Evolutionary conservation across 768 basidiomycete genomes (phyloP), one percentile per base, ranked within the genome.

Genomic region (Psilocybe cubensis): DNA sequence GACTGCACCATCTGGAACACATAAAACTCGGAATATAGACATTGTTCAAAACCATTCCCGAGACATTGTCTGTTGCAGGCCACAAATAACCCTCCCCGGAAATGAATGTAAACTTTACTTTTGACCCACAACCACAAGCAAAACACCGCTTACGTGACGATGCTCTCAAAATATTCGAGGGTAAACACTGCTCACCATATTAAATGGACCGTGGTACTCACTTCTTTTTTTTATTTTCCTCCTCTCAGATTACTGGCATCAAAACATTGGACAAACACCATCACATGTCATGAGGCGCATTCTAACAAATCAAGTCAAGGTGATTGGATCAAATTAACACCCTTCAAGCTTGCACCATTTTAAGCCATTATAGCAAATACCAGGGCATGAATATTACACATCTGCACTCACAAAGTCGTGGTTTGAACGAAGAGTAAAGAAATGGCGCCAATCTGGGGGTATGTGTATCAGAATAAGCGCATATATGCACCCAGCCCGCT

Each of bases 361-460:
- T 1, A 27, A 58, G 31, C 35, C 23, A 9, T n/a, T 17, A 23
- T 23, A 62, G 60, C 56, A 55, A 42, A 57, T 62, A 24, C 63
- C 60, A 48, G 67, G 62, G 12, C 60, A 59, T 63, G 63, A 60
- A 18, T 53, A 18, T 23, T 67, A 57, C 43, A 54, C 40, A 53
- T 7, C 50, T 2, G 4, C 9, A 1, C 48, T 56, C 31, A 57
- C 61, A 14, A 33, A 5, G 2, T 40, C 25, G 2, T 70, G 63
- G 63, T 70, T 70, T 58, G 57, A 41, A 28, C 54, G 64, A 28
- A 62, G 64, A 9, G 21, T 33, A 4, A 29, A 42, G 5, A 58
- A 58, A 52, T 2, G 10, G 20, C 48, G 47, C 29, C 17, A 45
- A 43, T 29, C 20, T 17, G 4, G 14, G 27, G 3, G 23, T 14